These are phyloP conservation scores for Phytophthora megakarya DNA, from an alignment of 352 stramenopile species.

Conservation along the genomic window DNA sequence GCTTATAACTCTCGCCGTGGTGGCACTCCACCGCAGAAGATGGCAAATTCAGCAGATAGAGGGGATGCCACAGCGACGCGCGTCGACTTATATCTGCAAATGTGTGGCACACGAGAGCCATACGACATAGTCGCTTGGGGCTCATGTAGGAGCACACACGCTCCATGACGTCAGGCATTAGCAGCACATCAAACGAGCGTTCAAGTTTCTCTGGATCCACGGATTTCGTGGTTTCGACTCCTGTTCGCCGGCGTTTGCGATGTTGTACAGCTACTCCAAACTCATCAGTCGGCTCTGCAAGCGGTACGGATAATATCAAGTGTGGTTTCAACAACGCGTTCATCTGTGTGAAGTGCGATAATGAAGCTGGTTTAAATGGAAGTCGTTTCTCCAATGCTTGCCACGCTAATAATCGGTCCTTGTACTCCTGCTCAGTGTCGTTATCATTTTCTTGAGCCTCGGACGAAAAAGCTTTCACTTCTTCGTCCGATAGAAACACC, in stretches of 20 bases:
- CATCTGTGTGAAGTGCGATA: constrained; percentile 32
- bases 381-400: constrained; percentile 4
- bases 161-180: constrained; percentile 72
- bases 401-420: constrained; percentile 16
- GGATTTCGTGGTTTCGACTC: neutral
- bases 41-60: constrained; percentile 44
- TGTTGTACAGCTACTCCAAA: neutral
- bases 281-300: constrained; percentile 22
- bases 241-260: constrained; percentile 28
- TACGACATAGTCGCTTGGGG: constrained; percentile 66
- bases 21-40: constrained; percentile 23
- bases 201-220: constrained; percentile 44
- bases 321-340: constrained; percentile 35
- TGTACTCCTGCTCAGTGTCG: constrained; percentile 19
- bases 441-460: constrained; percentile 30
- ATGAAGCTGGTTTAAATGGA: constrained; percentile 5
- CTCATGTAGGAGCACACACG: constrained; percentile 73
- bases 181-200: constrained; percentile 51
- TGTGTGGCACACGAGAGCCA: constrained; percentile 53
- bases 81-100: constrained; percentile 49
- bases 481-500: constrained; percentile 46
- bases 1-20: constrained; percentile 37
- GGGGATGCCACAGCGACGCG: constrained; percentile 41
- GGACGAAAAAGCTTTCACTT: constrained; percentile 45
- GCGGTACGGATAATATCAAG: constrained; percentile 15